Evolutionary conservation across 305 asterid genomes (phyloP), one percentile per base, ranked within the genome.

Genomic region (Rubia balearica): DNA sequence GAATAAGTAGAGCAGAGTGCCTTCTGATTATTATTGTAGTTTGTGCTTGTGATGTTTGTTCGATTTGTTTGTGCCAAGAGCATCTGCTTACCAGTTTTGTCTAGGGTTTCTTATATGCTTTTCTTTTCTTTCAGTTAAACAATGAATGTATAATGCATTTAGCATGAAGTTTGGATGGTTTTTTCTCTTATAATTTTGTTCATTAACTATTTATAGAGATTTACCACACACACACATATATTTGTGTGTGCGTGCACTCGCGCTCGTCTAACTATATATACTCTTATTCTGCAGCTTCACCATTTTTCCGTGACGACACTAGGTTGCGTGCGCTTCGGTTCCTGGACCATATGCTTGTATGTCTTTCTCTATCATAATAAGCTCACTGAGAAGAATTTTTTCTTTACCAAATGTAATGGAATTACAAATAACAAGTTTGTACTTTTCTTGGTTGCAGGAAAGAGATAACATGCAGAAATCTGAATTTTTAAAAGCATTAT

Each of bases 301-400:
- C 96, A 42, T 94, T 94, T 85, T 94, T 91, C 77, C 91, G 98
- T 14, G 89, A 91, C 73, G 99, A 94, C 80, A 94, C 97, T 76
- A 86, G 99, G 85, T 81, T 94, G 85, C 99, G 99, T 49, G 99
- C 98, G 71, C 99, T 94, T 80, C 98, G 99, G 74, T 94, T 94
- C 85, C 89, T 94, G 82, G 99, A 94, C 76, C 99, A 94, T 84
- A 63, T 94, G 89, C 97, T 94, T 83, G 98, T 94, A 91, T 81
- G 65, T 76, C 40, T 77, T 71, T 19, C 76, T 73, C 79, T 66
- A 71, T 10, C 70, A 61, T 12, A 49, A 59, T 27, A 48, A 45
- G 61, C 62, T 40, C 42, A 55, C 55, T 33, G 14, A 69, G 24
- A 16, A 53, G 14, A 69, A 68, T 12, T 53, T 1, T 40, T 53